Percentiles rank a stretch among this genome's conserved stretches.
phyloP scores from a whole-genome alignment of 495 filamentous ascomycete genomes.

The Chaetomium tenue region DNA sequence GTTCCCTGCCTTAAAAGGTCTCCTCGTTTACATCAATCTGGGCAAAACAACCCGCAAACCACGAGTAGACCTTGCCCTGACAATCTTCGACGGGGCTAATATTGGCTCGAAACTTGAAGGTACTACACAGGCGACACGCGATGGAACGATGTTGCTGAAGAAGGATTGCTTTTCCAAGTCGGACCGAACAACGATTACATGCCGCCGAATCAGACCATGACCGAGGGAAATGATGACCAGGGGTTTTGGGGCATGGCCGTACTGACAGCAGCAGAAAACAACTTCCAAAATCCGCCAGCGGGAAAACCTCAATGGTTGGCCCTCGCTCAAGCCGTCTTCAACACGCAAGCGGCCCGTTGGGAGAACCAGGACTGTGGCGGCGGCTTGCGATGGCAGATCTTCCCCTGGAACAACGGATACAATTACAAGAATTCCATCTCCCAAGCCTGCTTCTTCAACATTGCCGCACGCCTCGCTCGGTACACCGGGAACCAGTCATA shows the following conservation, averaged over 20 bases:
- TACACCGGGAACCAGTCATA: conserved; percentile 72
- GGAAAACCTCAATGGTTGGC: conserved; percentile 70
- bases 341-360: conserved; percentile 69
- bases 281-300: conserved; percentile 57
- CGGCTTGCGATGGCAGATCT: conserved; percentile 83
- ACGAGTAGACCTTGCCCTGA: not conserved
- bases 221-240: conserved; percentile 68
- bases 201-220: conserved; percentile 60
- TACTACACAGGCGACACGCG: conserved; percentile 58
- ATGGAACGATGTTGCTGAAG: conserved; percentile 56
- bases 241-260: conserved; percentile 66
- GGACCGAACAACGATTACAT: conserved; percentile 62
- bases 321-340: conserved; percentile 76
- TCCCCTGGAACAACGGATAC: conserved; percentile 73
- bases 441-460: conserved; percentile 69
- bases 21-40: not conserved
- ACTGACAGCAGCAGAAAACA: conserved; percentile 64
- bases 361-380: conserved; percentile 65
- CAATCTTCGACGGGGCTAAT: not conserved
- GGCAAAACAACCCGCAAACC: not conserved
- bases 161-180: conserved; percentile 60
- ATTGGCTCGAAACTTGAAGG: not conserved
- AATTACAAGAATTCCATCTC: conserved; percentile 72
- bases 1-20: not conserved
- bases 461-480: conserved; percentile 65